These are phyloP conservation scores for Ophiostoma sp. DNA, from an alignment of 2,329 filamentous ascomycete genomes.

Conservation along the genomic window DNA sequence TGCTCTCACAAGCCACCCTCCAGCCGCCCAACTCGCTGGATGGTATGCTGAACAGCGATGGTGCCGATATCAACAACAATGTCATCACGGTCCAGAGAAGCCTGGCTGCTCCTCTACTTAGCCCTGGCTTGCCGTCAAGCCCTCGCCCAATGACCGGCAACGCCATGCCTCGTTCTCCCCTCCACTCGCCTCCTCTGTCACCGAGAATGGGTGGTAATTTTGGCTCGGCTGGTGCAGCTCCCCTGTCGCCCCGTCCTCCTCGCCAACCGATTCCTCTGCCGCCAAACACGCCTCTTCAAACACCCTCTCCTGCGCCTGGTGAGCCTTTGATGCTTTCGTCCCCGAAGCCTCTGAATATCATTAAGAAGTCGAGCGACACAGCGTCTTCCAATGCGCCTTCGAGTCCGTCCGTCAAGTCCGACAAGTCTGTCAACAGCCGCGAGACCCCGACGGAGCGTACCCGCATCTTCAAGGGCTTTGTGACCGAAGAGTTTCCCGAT, in stretches of 20 bases:
- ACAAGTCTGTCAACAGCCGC: constrained; percentile 33
- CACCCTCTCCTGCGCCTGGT: constrained; percentile 49
- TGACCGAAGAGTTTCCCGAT: constrained; percentile 83
- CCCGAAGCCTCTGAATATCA: constrained; percentile 44
- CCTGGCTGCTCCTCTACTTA: constrained; percentile 51
- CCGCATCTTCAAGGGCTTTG: constrained; percentile 70
- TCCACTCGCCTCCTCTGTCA: constrained; percentile 68
- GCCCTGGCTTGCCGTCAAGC: constrained; percentile 60
- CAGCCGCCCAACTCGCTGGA: constrained; percentile 52
- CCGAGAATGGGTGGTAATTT: constrained; percentile 50
- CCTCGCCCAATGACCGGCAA: constrained; percentile 56
- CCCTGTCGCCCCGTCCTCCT: constrained; percentile 70
- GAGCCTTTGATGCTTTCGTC: constrained; percentile 41
- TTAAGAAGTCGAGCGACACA: constrained; percentile 39
- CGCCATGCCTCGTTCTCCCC: constrained; percentile 49
- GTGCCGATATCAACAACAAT: constrained; percentile 29
- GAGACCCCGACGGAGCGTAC: constrained; percentile 47
- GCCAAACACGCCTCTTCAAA: constrained; percentile 65
- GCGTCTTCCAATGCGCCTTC: constrained; percentile 34
- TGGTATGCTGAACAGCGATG: constrained; percentile 49
- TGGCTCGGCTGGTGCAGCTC: constrained; percentile 25
- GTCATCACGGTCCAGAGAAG: constrained; percentile 10
- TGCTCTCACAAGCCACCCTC: constrained; percentile 38
- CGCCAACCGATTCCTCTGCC: constrained; percentile 73
- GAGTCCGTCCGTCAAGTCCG: constrained; percentile 25